Percentiles rank a stretch among this genome's conserved stretches.
Conservation (phyloP, 495 filamentous ascomycete genomes). For the Ramalina intermedia region DNA sequence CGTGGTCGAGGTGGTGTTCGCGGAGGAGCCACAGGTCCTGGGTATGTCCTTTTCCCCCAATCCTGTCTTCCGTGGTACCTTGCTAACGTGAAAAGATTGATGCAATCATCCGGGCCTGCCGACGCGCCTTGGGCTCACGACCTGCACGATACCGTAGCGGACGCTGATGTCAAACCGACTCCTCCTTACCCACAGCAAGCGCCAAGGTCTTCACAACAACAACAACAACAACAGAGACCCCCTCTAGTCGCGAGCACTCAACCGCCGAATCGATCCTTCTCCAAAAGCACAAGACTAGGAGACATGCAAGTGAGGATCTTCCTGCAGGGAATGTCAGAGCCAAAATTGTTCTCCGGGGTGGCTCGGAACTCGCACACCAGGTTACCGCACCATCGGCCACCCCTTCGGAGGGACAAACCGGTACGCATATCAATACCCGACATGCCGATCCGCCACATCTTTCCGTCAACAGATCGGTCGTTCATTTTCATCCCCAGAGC, state of each 20-base stretch:
- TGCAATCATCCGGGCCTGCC: conserved; percentile 37
- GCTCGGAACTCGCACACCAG: conserved; percentile 78
- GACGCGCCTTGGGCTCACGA: conserved; percentile 84
- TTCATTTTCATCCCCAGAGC: conserved; percentile 98
- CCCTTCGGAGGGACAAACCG: conserved; percentile 89
- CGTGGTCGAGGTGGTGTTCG: conserved; percentile 39
- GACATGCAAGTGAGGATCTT: conserved; percentile 73
- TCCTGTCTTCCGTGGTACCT: neutral
- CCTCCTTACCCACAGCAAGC: neutral
- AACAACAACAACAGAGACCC: conserved; percentile 19
- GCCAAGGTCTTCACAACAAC: conserved; percentile 8
- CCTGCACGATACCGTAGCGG: conserved; percentile 71
- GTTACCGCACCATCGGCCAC: conserved; percentile 86
- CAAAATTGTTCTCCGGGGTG: conserved; percentile 55
- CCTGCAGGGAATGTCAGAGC: conserved; percentile 56
- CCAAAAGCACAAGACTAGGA: conserved; percentile 51
- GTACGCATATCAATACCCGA: conserved; percentile 85
- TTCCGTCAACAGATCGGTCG: conserved; percentile 73
- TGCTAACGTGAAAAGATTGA: conserved; percentile 14
- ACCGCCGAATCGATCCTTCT: conserved; percentile 53
- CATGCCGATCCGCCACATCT: conserved; percentile 68
- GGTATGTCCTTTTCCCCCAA: conserved; percentile 28
- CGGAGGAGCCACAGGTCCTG: conserved; percentile 42
- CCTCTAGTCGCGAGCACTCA: conserved; percentile 33
- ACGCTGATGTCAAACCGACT: conserved; percentile 26